Conservation (phyloP, 2,329 filamentous ascomycete species). For the Phoma sp. region DNA sequence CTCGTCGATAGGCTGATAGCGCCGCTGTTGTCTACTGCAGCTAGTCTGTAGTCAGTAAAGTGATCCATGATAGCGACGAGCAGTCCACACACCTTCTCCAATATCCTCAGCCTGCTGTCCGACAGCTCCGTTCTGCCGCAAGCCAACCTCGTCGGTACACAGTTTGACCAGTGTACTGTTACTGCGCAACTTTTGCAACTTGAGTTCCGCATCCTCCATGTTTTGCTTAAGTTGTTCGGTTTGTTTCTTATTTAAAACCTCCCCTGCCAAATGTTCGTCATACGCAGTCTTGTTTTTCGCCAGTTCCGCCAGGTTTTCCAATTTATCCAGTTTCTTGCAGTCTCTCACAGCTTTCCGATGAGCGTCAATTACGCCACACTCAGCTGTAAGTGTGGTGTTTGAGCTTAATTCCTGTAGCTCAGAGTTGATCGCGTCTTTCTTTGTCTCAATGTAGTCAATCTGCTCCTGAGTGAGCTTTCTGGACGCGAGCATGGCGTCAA, state of each 20-base stretch:
- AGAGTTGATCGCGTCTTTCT: slow-evolving; percentile 27
- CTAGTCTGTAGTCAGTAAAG: slow-evolving; percentile 10
- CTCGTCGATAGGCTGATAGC: slow-evolving; percentile 17
- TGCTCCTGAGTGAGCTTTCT: slow-evolving; percentile 30
- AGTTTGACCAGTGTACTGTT: slow-evolving; percentile 36
- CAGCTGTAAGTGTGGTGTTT: slow-evolving; percentile 32
- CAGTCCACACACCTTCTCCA: slow-evolving; percentile 3
- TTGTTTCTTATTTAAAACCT: slow-evolving; percentile 31
- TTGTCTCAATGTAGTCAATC: slow-evolving; percentile 28
- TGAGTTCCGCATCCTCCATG: slow-evolving; percentile 32
- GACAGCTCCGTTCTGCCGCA: slow-evolving; percentile 8
- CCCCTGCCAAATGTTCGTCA: slow-evolving; percentile 19
- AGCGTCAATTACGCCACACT: slow-evolving; percentile 33
- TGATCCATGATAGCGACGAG: not conserved
- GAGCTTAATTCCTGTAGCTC: slow-evolving; percentile 29
- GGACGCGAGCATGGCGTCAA: slow-evolving; percentile 29
- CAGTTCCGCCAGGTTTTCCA: slow-evolving; percentile 28
- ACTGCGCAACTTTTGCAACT: slow-evolving; percentile 29
- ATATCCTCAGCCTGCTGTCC: slow-evolving; percentile 14
- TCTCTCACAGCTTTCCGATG: slow-evolving; percentile 24
- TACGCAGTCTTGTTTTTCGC: slow-evolving; percentile 31
- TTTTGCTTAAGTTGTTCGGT: slow-evolving; percentile 31
- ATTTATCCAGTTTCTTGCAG: slow-evolving; percentile 29
- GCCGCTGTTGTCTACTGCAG: slow-evolving; percentile 17
- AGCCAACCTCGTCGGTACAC: slow-evolving; percentile 14